phyloP scores from a whole-genome alignment of 148 eudicot species.

The Drosera capensis region DNA sequence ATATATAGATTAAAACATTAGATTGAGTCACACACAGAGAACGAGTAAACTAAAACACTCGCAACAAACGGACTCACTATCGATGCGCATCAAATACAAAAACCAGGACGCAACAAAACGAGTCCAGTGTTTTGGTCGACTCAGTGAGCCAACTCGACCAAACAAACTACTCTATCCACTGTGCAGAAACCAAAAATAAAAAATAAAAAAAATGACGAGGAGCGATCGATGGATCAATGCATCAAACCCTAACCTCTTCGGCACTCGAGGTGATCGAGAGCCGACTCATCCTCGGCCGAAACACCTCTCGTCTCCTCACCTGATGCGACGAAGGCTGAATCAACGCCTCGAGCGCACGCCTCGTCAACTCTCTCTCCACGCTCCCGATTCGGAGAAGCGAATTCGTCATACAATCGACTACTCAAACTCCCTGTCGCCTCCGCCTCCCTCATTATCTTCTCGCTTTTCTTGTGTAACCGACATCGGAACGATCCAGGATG shows the following conservation, averaged over 20 bases:
- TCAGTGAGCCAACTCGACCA: no score
- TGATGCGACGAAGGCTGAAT: slow-evolving; percentile 50
- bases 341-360: slow-evolving; percentile 31
- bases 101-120: no score
- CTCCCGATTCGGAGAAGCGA: slow-evolving; percentile 41
- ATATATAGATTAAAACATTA: no score
- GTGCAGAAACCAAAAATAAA: neutral
- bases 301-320: slow-evolving; percentile 18
- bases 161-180: no score
- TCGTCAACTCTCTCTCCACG: slow-evolving; percentile 40
- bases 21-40: no score
- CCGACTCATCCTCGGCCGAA: slow-evolving; percentile 22
- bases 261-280: slow-evolving; percentile 32
- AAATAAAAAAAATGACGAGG: neutral
- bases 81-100: no score
- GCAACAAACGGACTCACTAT: no score
- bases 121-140: no score
- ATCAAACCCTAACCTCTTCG: slow-evolving; percentile 7
- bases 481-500: slow-evolving; percentile 60
- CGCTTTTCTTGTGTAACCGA: slow-evolving; percentile 11
- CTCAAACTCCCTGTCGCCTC: slow-evolving; percentile 14
- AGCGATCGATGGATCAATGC: slow-evolving; percentile 3
- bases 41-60: no score
- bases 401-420: slow-evolving; percentile 37
- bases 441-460: neutral